Evolutionary conservation across 1,284 basidiomycete species (phyloP).

Genomic region (Apiotrichum brassicae): DNA sequence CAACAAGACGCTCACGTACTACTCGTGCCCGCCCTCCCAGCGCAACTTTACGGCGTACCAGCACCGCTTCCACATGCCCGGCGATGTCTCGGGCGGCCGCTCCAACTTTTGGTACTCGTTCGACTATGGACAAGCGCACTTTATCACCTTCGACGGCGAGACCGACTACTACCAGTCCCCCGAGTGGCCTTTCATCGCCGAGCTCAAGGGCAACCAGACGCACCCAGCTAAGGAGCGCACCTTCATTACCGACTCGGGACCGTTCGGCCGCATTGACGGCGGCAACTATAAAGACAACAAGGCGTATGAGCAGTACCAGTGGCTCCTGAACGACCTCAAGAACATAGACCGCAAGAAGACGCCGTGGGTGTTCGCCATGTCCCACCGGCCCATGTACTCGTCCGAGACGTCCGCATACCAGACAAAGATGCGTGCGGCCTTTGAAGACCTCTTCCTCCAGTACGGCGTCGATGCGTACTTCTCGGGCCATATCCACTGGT

Average conservation of each 20-base stretch:
- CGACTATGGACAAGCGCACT: constrained; percentile 25
- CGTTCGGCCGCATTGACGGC: constrained; percentile 15
- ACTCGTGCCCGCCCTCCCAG: constrained; percentile 21
- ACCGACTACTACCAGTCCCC: constrained; percentile 24
- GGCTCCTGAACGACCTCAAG: constrained; percentile 31
- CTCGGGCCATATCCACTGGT: constrained; percentile 44
- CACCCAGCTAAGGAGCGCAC: constrained; percentile 10
- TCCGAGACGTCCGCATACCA: constrained; percentile 27
- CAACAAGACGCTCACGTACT: constrained; percentile 20
- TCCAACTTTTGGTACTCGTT: constrained; percentile 34
- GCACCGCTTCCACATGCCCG: constrained; percentile 35
- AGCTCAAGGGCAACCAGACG: constrained; percentile 22
- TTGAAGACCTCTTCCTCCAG: constrained; percentile 39
- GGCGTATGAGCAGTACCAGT: constrained; percentile 25
- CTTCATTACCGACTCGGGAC: constrained; percentile 9
- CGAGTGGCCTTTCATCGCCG: constrained; percentile 23
- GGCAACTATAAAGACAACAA: constrained; percentile 17
- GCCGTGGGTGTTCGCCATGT: constrained; percentile 42
- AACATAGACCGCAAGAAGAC: constrained; percentile 40
- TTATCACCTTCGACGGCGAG: constrained; percentile 23
- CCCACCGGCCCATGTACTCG: constrained; percentile 35
- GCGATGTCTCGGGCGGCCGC: constrained; percentile 14
- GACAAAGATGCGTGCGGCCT: constrained; percentile 34
- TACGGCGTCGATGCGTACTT: constrained; percentile 41
- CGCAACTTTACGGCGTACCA: constrained; percentile 29